Conservation (phyloP, 345 rosid genomes). For the Turnera subulata region DNA sequence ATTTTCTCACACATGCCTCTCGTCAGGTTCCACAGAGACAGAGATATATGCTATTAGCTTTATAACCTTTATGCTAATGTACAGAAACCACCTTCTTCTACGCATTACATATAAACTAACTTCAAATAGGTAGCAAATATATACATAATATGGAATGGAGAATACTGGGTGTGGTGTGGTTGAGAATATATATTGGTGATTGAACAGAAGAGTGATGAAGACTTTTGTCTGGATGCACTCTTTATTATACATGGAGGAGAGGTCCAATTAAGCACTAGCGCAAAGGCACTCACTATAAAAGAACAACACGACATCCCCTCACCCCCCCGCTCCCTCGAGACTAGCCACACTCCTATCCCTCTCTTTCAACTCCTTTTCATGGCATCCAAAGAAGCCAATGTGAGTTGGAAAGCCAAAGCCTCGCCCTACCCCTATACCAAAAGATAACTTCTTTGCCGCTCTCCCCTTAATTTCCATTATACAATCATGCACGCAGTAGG, state of each 20-base stretch:
- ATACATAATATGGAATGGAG: no score
- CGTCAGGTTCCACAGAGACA: no score
- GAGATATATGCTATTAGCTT: no score
- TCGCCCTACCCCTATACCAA: neutral
- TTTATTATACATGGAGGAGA: conserved; percentile 13
- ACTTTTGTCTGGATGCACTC: conserved; percentile 39
- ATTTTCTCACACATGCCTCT: no score
- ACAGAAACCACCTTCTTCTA: no score
- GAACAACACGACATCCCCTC: conserved; percentile 24
- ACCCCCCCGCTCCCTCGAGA: conserved; percentile 49
- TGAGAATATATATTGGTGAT: conserved; percentile 18
- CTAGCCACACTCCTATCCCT: conserved; percentile 15
- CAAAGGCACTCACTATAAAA: conserved; percentile 24
- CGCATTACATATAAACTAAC: no score
- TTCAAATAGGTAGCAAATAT: no score
- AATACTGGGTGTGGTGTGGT: neutral
- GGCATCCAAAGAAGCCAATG: conserved; percentile 44
- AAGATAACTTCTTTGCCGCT: neutral
- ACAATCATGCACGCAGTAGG: neutral
- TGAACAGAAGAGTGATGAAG: conserved; percentile 34
- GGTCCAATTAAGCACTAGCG: conserved; percentile 32
- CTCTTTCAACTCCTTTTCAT: conserved; percentile 37
- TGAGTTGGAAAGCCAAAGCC: conserved; percentile 45
- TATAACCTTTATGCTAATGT: no score
- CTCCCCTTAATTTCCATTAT: neutral